A percentile compares a stretch with the other conserved stretches of the same genome.
phyloP scores from a whole-genome alignment of 2,329 filamentous ascomycete species.

The Apiospora sp. region DNA sequence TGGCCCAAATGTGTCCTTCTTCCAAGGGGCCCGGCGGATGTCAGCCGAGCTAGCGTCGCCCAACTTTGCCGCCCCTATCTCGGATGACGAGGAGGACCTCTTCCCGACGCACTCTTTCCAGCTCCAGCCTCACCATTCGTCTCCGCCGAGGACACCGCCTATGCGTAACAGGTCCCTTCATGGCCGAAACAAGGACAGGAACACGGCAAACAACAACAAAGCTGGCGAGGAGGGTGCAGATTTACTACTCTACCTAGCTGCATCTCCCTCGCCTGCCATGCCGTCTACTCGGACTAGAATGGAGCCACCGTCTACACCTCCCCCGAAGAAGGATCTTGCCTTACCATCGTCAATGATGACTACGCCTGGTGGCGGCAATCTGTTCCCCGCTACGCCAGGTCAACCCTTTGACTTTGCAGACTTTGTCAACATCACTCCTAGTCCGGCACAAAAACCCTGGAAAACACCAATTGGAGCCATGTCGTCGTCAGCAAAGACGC shows the following conservation, averaged over 20 bases:
- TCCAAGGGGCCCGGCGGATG: conserved; percentile 74
- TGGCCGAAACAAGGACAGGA: conserved; percentile 58
- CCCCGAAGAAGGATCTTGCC: conserved; percentile 73
- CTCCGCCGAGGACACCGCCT: conserved; percentile 85
- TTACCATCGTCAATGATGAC: conserved; percentile 87
- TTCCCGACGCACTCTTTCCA: conserved; percentile 80
- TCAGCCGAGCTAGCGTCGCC: conserved; percentile 68
- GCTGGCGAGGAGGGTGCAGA: conserved; percentile 82
- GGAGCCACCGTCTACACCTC: conserved; percentile 79
- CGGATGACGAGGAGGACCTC: conserved; percentile 85
- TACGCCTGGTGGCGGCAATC: conserved; percentile 77
- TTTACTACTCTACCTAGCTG: conserved; percentile 83
- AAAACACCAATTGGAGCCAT: conserved; percentile 73
- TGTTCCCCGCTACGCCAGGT: conserved; percentile 79
- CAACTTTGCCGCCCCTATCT: conserved; percentile 65
- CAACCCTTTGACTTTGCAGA: conserved; percentile 92
- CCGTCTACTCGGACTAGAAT: conserved; percentile 61
- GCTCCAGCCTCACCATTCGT: conserved; percentile 71
- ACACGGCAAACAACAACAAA: conserved; percentile 56
- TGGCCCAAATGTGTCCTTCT: conserved; percentile 80
- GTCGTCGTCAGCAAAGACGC: conserved; percentile 57
- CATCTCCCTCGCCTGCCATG: conserved; percentile 87
- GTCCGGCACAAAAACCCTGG: conserved; percentile 90
- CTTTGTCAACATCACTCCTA: conserved; percentile 97
- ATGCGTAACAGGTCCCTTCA: conserved; percentile 61